A percentile compares a stretch with the other conserved stretches of the same genome.
These are phyloP conservation scores for Brachypodium distachyon DNA, from an alignment of 202 grass and related monocot genomes.

Conservation along the genomic window DNA sequence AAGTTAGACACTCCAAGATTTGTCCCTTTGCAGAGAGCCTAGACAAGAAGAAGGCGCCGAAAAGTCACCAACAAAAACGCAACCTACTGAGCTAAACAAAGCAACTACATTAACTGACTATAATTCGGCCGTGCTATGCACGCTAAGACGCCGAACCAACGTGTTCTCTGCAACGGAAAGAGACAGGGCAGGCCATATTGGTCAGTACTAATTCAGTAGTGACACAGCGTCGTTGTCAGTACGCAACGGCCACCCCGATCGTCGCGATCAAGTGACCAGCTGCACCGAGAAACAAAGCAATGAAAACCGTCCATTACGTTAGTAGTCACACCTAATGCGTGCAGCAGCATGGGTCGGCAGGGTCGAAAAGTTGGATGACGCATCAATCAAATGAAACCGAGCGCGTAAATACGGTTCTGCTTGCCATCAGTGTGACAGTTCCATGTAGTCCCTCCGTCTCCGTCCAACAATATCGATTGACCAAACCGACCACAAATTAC, in stretches of 20 bases:
- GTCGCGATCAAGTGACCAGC: slow-evolving; percentile 6
- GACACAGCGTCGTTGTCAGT: not conserved
- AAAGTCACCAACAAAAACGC: not conserved
- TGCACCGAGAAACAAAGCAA: too few relatives aligned
- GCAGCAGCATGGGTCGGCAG: not conserved
- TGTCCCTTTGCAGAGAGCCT: not conserved
- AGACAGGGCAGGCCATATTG: not conserved
- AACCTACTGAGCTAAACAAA: not conserved
- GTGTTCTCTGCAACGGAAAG: not conserved
- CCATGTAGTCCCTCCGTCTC: not conserved
- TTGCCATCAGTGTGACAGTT: not conserved
- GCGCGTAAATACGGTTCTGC: not conserved
- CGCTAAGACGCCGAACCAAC: not conserved
- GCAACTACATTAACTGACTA: not conserved
- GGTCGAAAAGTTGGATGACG: too few relatives aligned
- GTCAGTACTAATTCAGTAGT: not conserved
- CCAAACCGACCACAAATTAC: too few relatives aligned
- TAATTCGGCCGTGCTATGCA: not conserved
- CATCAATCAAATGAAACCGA: slow-evolving; percentile 4
- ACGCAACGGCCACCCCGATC: not conserved
- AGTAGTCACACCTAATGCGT: not conserved
- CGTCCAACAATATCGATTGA: too few relatives aligned
- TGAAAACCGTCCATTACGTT: too few relatives aligned
- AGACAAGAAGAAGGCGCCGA: not conserved
- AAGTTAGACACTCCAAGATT: too few relatives aligned